Conservation (phyloP, 23 red algal genomes). For the Gracilaria vermiculophylla region DNA sequence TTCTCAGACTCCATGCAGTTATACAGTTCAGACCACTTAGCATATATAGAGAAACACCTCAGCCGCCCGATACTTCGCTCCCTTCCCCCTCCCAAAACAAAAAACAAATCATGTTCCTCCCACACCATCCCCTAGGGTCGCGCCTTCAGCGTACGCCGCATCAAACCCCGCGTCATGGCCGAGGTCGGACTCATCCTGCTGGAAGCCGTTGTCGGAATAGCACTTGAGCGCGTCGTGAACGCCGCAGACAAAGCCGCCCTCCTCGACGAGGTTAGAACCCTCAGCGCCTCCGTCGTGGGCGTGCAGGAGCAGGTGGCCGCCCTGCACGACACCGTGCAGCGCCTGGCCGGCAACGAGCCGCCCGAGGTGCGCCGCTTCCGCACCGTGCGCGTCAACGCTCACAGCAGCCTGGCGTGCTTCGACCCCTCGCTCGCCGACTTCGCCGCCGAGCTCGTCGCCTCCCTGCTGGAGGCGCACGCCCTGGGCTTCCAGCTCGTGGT, state of each 20-base stretch:
- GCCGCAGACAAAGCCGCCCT: background rate
- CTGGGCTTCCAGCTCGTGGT: background rate
- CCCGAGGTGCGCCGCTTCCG: background rate
- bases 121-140: no score
- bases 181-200: background rate
- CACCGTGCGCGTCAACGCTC: background rate
- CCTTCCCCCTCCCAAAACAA: no score
- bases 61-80: no score
- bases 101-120: no score
- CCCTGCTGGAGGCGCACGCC: background rate
- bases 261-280: background rate
- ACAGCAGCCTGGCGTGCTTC: background rate
- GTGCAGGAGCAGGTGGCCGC: background rate
- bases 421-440: background rate
- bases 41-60: no score
- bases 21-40: no score
- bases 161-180: background rate
- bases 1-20: no score
- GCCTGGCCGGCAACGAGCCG: background rate
- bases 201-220: background rate
- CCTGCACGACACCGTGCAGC: background rate
- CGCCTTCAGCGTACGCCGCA: no score
- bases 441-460: background rate
- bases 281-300: background rate
- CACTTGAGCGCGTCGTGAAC: background rate